phyloP scores from a whole-genome alignment of 768 basidiomycete genomes.

The Naganishia onofrii region DNA sequence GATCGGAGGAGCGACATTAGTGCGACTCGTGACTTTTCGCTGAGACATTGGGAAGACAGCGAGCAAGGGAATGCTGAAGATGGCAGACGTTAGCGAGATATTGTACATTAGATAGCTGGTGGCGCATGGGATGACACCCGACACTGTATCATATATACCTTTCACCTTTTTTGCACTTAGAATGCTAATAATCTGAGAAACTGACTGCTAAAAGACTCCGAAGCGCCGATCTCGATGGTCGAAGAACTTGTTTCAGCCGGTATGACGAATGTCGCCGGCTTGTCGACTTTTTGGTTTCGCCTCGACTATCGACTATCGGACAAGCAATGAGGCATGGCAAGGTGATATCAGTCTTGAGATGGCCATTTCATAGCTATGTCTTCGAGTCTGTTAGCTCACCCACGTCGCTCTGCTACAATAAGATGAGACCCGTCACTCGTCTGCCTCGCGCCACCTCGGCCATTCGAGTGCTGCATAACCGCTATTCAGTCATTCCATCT shows the following conservation, averaged over 20 bases:
- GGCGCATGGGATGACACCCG: not conserved
- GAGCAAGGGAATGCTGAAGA: not conserved
- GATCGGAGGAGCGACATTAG: not conserved
- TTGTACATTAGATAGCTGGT: not conserved
- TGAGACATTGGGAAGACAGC: not conserved
- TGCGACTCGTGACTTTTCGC: not conserved
- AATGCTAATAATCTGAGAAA: too few species aligned
- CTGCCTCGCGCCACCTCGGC: not conserved
- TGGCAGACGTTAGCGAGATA: not conserved
- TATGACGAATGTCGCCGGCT: not conserved
- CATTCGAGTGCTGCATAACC: not conserved
- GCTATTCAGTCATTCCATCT: not conserved
- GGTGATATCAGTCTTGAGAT: not conserved
- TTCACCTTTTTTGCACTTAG: not conserved
- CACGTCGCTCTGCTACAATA: not conserved
- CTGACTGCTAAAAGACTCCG: not conserved
- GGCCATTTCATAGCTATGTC: not conserved
- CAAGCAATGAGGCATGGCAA: not conserved
- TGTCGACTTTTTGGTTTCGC: slow-evolving; percentile 1
- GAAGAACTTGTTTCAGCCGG: not conserved
- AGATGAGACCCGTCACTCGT: not conserved
- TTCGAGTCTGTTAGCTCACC: not conserved
- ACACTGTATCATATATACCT: slow-evolving; percentile 3
- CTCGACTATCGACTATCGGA: not conserved
- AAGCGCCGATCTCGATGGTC: not conserved